These are phyloP conservation scores for Colletotrichum sojae DNA, from an alignment of 2,329 filamentous ascomycete genomes.

Conservation along the genomic window DNA sequence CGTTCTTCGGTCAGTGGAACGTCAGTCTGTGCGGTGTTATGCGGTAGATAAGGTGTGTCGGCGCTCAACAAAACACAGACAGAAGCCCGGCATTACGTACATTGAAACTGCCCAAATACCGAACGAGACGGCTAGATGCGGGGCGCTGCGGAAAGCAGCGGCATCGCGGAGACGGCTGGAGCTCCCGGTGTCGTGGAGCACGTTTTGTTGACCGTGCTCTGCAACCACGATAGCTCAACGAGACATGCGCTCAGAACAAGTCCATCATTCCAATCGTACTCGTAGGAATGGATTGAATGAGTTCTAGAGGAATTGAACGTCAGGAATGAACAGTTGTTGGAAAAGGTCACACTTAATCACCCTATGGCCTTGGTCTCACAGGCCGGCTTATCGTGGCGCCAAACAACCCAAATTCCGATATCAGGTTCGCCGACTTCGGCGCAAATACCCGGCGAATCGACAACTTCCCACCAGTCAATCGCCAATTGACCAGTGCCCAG, in stretches of 20 bases:
- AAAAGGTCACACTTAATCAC: no score
- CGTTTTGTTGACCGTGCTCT: conserved; percentile 37
- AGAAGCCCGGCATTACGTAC: conserved; percentile 9
- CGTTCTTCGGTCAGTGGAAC: conserved; percentile 35
- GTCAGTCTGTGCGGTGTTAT: conserved; percentile 36
- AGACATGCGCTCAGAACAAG: neutral
- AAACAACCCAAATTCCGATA: no score
- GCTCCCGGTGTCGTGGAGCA: conserved; percentile 8
- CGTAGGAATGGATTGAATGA: no score
- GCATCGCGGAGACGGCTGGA: conserved; percentile 22
- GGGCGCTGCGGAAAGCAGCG: conserved; percentile 20
- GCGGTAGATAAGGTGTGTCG: conserved; percentile 32
- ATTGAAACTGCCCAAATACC: conserved; percentile 5
- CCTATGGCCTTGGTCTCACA: no score
- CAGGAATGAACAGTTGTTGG: no score
- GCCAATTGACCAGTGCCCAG: no score
- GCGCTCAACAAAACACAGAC: conserved; percentile 30
- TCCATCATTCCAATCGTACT: no score
- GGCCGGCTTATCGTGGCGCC: no score
- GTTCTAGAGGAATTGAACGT: no score
- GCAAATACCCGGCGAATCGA: no score
- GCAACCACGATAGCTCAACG: neutral
- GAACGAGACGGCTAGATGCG: conserved; percentile 23
- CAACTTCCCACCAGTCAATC: no score
- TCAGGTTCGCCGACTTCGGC: no score